A percentile compares a stretch with the other conserved stretches of the same genome.
phyloP scores from a whole-genome alignment of 148 eudicot genomes.

The Arctostaphylos glauca region DNA sequence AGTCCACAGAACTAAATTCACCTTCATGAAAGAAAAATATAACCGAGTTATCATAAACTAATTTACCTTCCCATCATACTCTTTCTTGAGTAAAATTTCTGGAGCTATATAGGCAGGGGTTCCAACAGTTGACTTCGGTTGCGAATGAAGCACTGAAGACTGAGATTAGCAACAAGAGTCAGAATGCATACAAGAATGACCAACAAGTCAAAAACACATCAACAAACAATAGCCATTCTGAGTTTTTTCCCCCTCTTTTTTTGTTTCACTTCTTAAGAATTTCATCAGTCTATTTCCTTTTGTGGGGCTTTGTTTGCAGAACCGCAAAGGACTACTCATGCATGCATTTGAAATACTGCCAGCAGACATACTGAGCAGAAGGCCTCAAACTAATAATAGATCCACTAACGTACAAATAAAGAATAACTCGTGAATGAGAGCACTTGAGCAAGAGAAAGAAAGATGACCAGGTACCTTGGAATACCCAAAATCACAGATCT shows the following conservation, averaged over 20 bases:
- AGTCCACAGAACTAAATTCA: background rate
- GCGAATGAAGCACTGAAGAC: constrained; percentile 92
- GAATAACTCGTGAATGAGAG: background rate
- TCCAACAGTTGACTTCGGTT: constrained; percentile 94
- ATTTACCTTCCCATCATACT: constrained; percentile 92
- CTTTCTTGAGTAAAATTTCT: constrained; percentile 74
- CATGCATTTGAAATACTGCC: background rate
- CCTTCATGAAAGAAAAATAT: background rate
- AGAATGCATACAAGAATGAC: constrained; percentile 9
- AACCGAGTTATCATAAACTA: constrained; percentile 1
- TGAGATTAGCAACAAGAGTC: constrained; percentile 27
- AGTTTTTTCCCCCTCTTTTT: background rate
- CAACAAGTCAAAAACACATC: constrained; percentile 1
- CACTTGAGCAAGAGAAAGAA: background rate
- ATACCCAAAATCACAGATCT: constrained; percentile 71
- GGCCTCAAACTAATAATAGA: background rate
- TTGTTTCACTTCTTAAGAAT: background rate
- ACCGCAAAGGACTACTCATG: constrained; percentile 13
- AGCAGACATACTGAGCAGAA: background rate
- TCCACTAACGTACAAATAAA: background rate
- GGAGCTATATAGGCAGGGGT: constrained; percentile 98
- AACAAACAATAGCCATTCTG: background rate
- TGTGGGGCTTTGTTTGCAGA: background rate
- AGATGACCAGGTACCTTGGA: constrained; percentile 43
- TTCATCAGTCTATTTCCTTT: background rate